Conservation (phyloP, 768 basidiomycete species). For the Sutorius australiensis region DNA sequence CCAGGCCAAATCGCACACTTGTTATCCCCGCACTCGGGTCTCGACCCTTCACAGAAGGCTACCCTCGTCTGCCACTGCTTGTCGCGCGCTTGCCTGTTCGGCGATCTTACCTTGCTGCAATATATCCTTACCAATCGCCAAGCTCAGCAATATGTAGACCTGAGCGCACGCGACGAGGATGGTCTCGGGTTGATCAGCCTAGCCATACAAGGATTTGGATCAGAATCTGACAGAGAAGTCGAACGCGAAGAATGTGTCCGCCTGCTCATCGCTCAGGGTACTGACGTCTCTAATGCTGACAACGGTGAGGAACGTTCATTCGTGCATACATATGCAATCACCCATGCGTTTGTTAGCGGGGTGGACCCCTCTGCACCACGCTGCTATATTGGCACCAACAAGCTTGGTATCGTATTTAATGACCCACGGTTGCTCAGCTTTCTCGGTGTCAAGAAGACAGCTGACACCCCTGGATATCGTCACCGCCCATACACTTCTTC, state of each 20-base stretch:
- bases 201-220: conserved; percentile 77
- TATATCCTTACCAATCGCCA: conserved; percentile 67
- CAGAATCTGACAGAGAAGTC: conserved; percentile 76
- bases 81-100: conserved; percentile 73
- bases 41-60: conserved; percentile 62
- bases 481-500: conserved; percentile 74
- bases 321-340: neutral
- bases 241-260: conserved; percentile 91
- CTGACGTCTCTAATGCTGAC: conserved; percentile 58
- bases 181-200: conserved; percentile 76
- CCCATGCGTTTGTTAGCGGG: conserved; percentile 53
- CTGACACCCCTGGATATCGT: conserved; percentile 89
- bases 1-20: conserved; percentile 57
- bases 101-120: conserved; percentile 67
- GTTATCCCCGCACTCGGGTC: conserved; percentile 63
- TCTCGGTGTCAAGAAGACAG: conserved; percentile 70
- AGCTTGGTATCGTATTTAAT: conserved; percentile 90
- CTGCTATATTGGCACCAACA: conserved; percentile 82
- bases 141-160: conserved; percentile 63
- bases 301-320: conserved; percentile 44
- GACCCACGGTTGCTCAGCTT: conserved; percentile 86
- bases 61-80: conserved; percentile 73
- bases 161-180: conserved; percentile 76
- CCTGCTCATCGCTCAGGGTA: conserved; percentile 73
- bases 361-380: conserved; percentile 94